A percentile compares a stretch with the other conserved stretches of the same genome.
phyloP scores from a whole-genome alignment of 139 green algal genomes.

The Ettlia oleoabundans region DNA sequence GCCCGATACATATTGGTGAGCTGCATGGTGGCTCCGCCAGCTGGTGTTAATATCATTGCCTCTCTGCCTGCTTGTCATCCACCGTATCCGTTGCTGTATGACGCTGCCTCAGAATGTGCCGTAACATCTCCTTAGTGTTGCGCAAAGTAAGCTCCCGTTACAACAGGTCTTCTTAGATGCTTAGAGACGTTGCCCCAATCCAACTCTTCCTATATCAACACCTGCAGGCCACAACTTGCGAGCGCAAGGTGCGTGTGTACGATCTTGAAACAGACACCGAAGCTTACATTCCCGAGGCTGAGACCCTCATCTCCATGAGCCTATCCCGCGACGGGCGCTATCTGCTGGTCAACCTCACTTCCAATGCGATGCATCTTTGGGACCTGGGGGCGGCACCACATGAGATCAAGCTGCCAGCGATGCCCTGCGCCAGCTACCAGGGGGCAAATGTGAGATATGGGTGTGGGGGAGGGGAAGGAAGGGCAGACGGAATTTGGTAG shows the following conservation, averaged over 20 bases:
- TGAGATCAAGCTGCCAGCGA: conserved; percentile 1
- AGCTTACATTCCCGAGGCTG: background rate
- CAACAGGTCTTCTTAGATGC: too few relatives aligned
- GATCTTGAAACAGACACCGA: conserved; percentile 10
- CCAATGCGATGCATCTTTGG: conserved; percentile 27
- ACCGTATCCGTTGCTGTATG: too few relatives aligned
- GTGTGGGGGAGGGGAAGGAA: background rate
- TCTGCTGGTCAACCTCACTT: conserved; percentile 63
- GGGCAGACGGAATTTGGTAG: too few relatives aligned
- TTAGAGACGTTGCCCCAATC: too few relatives aligned
- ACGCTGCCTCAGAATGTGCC: too few relatives aligned
- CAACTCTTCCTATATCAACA: background rate
- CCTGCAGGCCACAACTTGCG: conserved; percentile 29
- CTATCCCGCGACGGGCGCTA: conserved; percentile 59
- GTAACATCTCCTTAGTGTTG: too few relatives aligned
- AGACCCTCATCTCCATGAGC: conserved; percentile 52
- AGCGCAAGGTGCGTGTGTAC: conserved; percentile 37
- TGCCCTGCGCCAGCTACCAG: conserved; percentile 17
- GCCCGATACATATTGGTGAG: conserved; percentile 34
- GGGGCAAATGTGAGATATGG: background rate
- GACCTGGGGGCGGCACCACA: background rate
- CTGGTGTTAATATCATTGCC: too few relatives aligned
- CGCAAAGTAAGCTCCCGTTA: too few relatives aligned
- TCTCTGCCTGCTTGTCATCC: too few relatives aligned
- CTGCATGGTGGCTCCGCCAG: too few relatives aligned